Evolutionary conservation across 352 stramenopile species (phyloP).

Genomic region (Globisporangium paddicum): DNA sequence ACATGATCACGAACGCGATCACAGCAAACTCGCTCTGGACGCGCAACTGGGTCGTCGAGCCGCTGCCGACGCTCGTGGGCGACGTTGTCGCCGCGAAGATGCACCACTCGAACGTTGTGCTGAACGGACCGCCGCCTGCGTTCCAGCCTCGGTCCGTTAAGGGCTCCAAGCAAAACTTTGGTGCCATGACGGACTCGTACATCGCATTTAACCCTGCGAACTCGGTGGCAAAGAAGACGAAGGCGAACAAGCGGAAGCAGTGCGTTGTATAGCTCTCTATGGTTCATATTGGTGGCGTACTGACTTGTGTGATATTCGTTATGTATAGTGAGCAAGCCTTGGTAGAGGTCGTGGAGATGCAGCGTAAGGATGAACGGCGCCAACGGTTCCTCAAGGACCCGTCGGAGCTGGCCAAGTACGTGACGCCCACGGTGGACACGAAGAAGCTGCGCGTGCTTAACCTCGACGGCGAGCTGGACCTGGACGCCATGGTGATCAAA

Average conservation of each 20-base stretch:
- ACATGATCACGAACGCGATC: conserved; percentile 80
- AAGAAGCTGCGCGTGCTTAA: conserved; percentile 75
- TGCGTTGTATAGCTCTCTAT: conserved; percentile 13
- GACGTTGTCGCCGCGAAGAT: conserved; percentile 27
- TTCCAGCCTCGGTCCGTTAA: conserved; percentile 5
- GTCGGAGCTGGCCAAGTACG: conserved; percentile 50
- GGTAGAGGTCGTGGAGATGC: conserved; percentile 34
- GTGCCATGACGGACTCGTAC: conserved; percentile 23
- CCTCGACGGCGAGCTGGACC: conserved; percentile 71
- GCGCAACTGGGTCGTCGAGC: conserved; percentile 76
- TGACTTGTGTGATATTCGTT: not conserved
- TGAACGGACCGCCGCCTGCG: not conserved
- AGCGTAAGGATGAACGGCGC: conserved; percentile 70
- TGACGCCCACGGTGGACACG: conserved; percentile 63
- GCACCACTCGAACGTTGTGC: conserved; percentile 9
- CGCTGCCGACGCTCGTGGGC: conserved; percentile 61
- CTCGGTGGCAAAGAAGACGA: conserved; percentile 41
- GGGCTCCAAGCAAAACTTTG: conserved; percentile 10
- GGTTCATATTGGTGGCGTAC: conserved; percentile 4
- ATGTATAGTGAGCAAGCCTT: conserved; percentile 14
- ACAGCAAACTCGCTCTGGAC: conserved; percentile 83
- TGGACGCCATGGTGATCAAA: conserved; percentile 90
- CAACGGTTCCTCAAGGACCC: conserved; percentile 79
- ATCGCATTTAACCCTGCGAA: conserved; percentile 42
- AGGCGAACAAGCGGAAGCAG: conserved; percentile 50